Conservation (phyloP, 345 rosid species). For the Eutrema yunnanense region DNA sequence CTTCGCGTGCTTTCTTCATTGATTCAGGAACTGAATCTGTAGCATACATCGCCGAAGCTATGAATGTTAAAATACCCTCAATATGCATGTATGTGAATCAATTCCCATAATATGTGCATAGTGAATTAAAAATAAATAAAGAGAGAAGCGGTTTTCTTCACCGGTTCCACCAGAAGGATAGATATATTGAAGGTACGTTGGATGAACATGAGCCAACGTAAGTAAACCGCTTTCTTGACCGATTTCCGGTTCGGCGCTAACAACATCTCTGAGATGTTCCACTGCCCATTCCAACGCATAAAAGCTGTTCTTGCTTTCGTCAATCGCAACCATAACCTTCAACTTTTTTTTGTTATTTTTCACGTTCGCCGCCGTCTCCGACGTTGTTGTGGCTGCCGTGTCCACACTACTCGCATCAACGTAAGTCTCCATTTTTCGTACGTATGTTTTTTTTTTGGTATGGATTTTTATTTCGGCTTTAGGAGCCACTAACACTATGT, state of each 20-base stretch:
- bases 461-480: background rate
- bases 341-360: conserved; percentile 31
- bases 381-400: background rate
- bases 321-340: conserved; percentile 54
- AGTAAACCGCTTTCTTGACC: conserved; percentile 32
- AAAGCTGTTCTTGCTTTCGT: conserved; percentile 61
- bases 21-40: conserved; percentile 35
- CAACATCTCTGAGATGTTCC: conserved; percentile 29
- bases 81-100: background rate
- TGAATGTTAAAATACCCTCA: background rate
- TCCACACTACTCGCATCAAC: conserved; percentile 17
- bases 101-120: background rate
- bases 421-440: conserved; percentile 23
- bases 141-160: background rate
- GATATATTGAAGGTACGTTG: conserved; percentile 35
- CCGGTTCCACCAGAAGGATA: conserved; percentile 55
- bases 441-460: background rate
- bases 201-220: conserved; percentile 53
- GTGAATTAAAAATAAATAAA: background rate
- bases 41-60: conserved; percentile 23
- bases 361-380: background rate
- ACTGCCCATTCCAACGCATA: conserved; percentile 60
- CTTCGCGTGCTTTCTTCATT: conserved; percentile 51
- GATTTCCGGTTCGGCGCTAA: conserved; percentile 12
- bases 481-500: background rate